Percentiles rank a stretch among this genome's conserved stretches.
These are phyloP conservation scores for Cicer judaicum DNA, from an alignment of 306 rosid genomes.

Conservation along the genomic window DNA sequence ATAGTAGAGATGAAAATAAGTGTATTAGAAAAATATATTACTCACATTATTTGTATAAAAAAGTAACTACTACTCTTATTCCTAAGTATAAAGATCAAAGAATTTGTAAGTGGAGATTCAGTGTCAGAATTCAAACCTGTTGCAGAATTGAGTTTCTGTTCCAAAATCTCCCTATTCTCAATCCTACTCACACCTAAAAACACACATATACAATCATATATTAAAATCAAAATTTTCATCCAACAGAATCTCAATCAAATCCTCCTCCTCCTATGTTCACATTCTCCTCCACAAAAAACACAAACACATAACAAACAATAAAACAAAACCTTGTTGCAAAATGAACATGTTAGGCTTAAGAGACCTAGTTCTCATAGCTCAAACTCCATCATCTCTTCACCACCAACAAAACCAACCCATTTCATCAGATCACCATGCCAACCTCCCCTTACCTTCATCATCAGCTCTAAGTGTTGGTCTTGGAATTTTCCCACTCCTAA, in stretches of 20 bases:
- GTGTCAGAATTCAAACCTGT: conserved; percentile 42
- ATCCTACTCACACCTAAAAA: neutral
- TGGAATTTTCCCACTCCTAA: conserved; percentile 77
- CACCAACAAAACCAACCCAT: conserved; percentile 60
- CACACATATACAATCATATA: neutral
- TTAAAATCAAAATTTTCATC: conserved; percentile 6
- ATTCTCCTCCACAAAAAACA: conserved; percentile 16
- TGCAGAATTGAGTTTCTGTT: neutral
- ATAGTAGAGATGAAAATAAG: too few species aligned
- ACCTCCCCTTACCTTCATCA: conserved; percentile 59
- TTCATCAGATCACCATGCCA: conserved; percentile 58
- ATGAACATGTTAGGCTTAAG: conserved; percentile 78
- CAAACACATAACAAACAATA: neutral
- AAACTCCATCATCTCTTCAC: conserved; percentile 58
- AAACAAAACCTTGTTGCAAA: neutral
- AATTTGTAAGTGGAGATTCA: conserved; percentile 37
- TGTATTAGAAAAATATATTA: too few species aligned
- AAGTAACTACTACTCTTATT: neutral
- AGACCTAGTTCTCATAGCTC: conserved; percentile 76
- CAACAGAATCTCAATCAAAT: conserved; percentile 32
- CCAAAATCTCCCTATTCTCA: conserved; percentile 6
- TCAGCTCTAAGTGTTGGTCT: conserved; percentile 77
- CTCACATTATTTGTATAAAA: too few species aligned
- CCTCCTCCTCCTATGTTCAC: neutral
- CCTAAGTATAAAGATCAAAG: neutral